Evolutionary conservation across 148 eudicot species (phyloP).

Genomic region (Rhododendron williamsianum): DNA sequence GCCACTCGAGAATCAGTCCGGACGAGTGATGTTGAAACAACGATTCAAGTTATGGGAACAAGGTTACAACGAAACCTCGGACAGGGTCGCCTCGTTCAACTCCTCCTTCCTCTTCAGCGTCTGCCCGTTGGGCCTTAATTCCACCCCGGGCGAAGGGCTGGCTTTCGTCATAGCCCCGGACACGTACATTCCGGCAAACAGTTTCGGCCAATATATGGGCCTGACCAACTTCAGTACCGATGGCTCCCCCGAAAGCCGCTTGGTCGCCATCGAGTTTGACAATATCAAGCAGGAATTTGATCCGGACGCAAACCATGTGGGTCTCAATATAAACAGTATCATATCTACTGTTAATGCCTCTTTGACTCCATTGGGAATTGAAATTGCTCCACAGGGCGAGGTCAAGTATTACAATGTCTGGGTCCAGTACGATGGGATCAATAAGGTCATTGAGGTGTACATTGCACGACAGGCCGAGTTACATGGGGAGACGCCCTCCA

Average conservation of each 20-base stretch:
- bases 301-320: constrained; percentile 68
- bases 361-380: constrained; percentile 35
- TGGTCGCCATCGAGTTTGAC: constrained; percentile 76
- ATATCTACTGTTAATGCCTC: constrained; percentile 28
- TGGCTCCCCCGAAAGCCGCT: constrained; percentile 22
- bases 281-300: constrained; percentile 48
- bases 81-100: constrained; percentile 49
- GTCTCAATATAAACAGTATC: constrained; percentile 50
- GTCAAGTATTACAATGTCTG: constrained; percentile 55
- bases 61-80: background rate
- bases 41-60: constrained; percentile 48
- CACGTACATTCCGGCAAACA: constrained; percentile 24
- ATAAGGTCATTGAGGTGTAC: constrained; percentile 42
- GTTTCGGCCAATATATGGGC: constrained; percentile 53
- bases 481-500: constrained; percentile 12
- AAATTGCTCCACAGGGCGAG: constrained; percentile 25
- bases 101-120: constrained; percentile 47
- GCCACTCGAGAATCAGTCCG: constrained; percentile 24
- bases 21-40: constrained; percentile 30
- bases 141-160: constrained; percentile 49
- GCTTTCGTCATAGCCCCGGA: constrained; percentile 55
- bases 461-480: constrained; percentile 21
- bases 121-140: too few relatives aligned
- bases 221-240: constrained; percentile 55
- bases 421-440: constrained; percentile 59